Conservation (phyloP, 805 yeast species). For the Ogataea trehaloabstinens region DNA sequence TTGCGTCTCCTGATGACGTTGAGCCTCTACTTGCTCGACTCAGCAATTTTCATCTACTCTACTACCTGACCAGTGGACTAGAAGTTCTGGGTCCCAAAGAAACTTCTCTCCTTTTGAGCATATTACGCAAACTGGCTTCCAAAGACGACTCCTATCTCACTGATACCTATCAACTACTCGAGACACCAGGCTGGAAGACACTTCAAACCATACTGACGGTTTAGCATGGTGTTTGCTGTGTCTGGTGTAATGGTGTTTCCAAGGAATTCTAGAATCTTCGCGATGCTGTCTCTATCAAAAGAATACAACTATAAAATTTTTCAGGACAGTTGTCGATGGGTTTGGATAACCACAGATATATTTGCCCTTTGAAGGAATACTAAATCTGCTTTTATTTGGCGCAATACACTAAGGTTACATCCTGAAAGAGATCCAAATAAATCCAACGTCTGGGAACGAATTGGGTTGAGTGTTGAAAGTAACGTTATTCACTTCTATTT, state of each 20-base stretch:
- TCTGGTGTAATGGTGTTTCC: conserved; percentile 7
- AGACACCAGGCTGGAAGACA: conserved; percentile 82
- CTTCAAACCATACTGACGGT: conserved; percentile 48
- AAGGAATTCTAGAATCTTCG: conserved; percentile 16
- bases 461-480: too few species aligned
- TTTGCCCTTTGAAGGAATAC: not conserved
- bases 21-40: conserved; percentile 21
- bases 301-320: conserved; percentile 11
- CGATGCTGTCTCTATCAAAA: conserved; percentile 10
- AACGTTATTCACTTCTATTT: too few species aligned
- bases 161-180: conserved; percentile 43
- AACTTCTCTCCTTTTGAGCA: conserved; percentile 44
- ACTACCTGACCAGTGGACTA: conserved; percentile 49
- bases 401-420: too few species aligned
- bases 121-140: conserved; percentile 39
- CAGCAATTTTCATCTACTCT: conserved; percentile 76
- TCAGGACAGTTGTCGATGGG: conserved; percentile 4
- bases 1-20: conserved; percentile 22
- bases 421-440: too few species aligned
- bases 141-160: conserved; percentile 36
- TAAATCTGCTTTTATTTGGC: too few species aligned
- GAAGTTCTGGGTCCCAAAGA: conserved; percentile 61
- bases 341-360: not conserved
- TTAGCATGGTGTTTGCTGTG: not conserved
- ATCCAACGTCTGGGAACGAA: too few species aligned